These are phyloP conservation scores for Blastosporella zonata DNA, from an alignment of 1,284 basidiomycete genomes.

Conservation along the genomic window DNA sequence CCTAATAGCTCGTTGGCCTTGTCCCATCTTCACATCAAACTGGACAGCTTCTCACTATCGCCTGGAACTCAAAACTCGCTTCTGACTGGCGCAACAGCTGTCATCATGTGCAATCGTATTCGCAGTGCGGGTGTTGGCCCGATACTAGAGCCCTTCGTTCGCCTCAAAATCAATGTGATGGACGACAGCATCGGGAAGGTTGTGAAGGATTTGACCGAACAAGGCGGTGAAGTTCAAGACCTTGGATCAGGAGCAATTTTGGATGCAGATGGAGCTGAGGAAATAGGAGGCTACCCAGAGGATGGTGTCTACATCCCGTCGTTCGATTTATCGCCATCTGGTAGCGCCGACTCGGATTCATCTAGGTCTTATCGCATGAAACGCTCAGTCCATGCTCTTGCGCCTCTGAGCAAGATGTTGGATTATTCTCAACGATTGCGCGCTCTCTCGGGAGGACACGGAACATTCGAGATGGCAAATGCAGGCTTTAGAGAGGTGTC, in stretches of 20 bases:
- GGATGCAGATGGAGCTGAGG: slow-evolving; percentile 40
- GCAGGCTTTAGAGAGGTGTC: slow-evolving; percentile 73
- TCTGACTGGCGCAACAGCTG: slow-evolving; percentile 62
- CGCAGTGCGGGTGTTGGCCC: slow-evolving; percentile 61
- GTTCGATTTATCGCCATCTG: slow-evolving; percentile 67
- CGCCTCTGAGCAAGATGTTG: slow-evolving; percentile 77
- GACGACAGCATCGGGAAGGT: slow-evolving; percentile 70
- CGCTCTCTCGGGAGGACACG: slow-evolving; percentile 80
- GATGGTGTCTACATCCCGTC: slow-evolving; percentile 75
- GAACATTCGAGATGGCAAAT: slow-evolving; percentile 74
- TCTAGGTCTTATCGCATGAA: slow-evolving; percentile 40
- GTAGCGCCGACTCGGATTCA: slow-evolving; percentile 28
- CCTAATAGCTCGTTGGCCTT: slow-evolving; percentile 71
- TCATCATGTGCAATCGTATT: slow-evolving; percentile 59
- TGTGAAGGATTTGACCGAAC: slow-evolving; percentile 74
- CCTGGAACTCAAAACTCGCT: slow-evolving; percentile 44
- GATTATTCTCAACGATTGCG: slow-evolving; percentile 78
- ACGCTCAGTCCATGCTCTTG: slow-evolving; percentile 64
- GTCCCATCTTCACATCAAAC: slow-evolving; percentile 56
- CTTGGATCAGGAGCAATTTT: slow-evolving; percentile 45
- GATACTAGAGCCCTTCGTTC: slow-evolving; percentile 72
- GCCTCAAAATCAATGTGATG: slow-evolving; percentile 60
- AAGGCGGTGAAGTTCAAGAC: slow-evolving; percentile 69
- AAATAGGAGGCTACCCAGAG: slow-evolving; percentile 46
- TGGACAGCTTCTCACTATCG: slow-evolving; percentile 44